Evolutionary conservation across 108 stramenopile species (phyloP), one percentile per base, ranked within the genome.

Genomic region (Cyclostephanos tholiformis): DNA sequence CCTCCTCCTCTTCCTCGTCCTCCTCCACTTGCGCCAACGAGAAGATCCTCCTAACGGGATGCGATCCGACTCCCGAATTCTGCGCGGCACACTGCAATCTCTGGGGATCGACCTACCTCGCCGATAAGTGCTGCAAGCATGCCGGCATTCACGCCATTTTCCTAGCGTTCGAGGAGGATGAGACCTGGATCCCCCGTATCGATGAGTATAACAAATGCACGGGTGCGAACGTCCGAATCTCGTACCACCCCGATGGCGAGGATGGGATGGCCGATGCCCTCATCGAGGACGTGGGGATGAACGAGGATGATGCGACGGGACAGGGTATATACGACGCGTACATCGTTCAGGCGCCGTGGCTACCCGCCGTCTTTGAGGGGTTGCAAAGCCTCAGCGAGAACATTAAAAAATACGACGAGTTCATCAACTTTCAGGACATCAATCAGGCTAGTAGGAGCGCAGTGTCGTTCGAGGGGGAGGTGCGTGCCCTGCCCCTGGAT

Each of bases 311-410:
- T 0, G n/a, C 14, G 7, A 19, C 68, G n/a, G 79, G 79, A 12
- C 68, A 80, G 74, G 79, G 79, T 0, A 80, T 80, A 36, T 75
- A 65, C 69, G 79, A 80, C 55, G 63, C 79, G 32, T 80, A 80
- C 60, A 75, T 80, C 46, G 74, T 80, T 3, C 79, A 80, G 62
- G 79, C 63, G 0, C 79, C 79, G 35, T 80, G 79, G 79, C 22
- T 80, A 20, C 79, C 79, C 6, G 59, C 66, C 2, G 60, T 74
- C 16, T 69, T 75, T 67, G 10, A 41, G 39, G 79, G 79, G 13
- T 61, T 80, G 14, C 20, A 70, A 48, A 69, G 57, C 52, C 50
- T 80, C 22, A 75, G 44, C 62, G 25, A 55, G 29, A 59, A 65
- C 68, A 75, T 80, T 22, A 71, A 72, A 44, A 59, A 35, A 4